These are phyloP conservation scores for Triglochin maritima DNA, from an alignment of 106 monocot genomes.

Conservation along the genomic window DNA sequence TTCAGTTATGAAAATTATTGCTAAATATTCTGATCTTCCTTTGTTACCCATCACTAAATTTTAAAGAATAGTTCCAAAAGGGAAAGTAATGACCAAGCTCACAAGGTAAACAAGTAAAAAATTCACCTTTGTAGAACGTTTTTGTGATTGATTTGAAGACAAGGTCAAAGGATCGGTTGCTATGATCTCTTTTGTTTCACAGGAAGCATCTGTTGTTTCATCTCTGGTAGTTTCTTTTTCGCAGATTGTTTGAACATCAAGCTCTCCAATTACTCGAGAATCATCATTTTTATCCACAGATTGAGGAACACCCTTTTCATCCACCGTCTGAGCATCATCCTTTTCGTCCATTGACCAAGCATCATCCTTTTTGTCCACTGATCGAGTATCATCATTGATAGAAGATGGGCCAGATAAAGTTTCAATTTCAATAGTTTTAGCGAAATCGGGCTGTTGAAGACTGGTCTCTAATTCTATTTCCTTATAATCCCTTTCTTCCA, in stretches of 20 bases:
- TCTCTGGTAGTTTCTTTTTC: conserved; percentile 5
- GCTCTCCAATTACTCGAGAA: no score
- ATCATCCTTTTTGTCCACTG: conserved; percentile 2
- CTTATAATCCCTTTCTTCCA: neutral
- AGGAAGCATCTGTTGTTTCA: neutral
- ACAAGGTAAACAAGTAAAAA: no score
- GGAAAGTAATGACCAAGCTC: no score
- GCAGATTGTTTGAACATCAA: no score
- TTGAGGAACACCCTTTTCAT: no score
- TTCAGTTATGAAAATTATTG: no score
- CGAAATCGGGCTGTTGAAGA: neutral
- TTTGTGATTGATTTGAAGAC: conserved; percentile 22
- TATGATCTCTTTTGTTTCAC: conserved; percentile 10
- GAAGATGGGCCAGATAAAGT: neutral
- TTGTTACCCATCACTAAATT: no score
- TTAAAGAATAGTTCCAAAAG: no score
- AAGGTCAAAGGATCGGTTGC: neutral
- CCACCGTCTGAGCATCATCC: no score
- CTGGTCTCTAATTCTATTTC: conserved; percentile 1
- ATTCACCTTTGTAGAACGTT: conserved; percentile 24
- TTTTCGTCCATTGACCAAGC: no score
- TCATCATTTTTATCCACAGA: no score
- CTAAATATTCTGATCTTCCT: neutral
- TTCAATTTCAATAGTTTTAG: conserved; percentile 8
- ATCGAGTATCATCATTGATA: conserved; percentile 3